A percentile compares a stretch with the other conserved stretches of the same genome.
Conservation (phyloP, 257 asterid genomes). For the Verbena officinalis region DNA sequence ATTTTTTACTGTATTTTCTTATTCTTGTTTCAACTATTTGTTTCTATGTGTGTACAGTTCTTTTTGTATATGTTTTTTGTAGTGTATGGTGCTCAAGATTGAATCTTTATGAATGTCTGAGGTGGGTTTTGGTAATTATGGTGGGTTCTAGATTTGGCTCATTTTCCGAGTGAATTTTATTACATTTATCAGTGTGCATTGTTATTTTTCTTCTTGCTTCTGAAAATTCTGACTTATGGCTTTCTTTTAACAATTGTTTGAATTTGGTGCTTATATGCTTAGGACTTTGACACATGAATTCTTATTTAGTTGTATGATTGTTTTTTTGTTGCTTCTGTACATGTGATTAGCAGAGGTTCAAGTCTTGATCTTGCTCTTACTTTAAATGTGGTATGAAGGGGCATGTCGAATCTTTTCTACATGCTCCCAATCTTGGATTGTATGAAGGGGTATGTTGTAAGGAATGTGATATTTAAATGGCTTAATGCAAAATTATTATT, state of each 20-base stretch:
- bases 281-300: constrained; percentile 3
- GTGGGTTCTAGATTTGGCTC: constrained; percentile 24
- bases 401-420: no score
- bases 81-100: constrained; percentile 31
- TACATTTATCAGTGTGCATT: constrained; percentile 18
- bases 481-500: not conserved
- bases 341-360: not conserved
- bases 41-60: not conserved
- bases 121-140: constrained; percentile 30
- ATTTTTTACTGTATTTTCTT: not conserved
- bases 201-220: not conserved
- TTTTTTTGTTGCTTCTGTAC: not conserved
- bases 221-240: constrained; percentile 6
- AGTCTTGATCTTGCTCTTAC: constrained; percentile 29
- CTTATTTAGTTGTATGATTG: not conserved
- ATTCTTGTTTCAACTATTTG: constrained; percentile 1
- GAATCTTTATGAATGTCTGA: constrained; percentile 37
- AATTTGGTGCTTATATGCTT: not conserved
- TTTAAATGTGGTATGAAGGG: constrained; percentile 20
- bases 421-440: constrained; percentile 2
- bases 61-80: not conserved
- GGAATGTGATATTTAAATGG: not conserved
- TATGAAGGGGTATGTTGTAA: constrained; percentile 2
- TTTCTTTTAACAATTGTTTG: constrained; percentile 11
- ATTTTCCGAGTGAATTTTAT: constrained; percentile 24